These are phyloP conservation scores for Chlorophyllum brunneum DNA, from an alignment of 768 basidiomycete genomes.

Conservation along the genomic window DNA sequence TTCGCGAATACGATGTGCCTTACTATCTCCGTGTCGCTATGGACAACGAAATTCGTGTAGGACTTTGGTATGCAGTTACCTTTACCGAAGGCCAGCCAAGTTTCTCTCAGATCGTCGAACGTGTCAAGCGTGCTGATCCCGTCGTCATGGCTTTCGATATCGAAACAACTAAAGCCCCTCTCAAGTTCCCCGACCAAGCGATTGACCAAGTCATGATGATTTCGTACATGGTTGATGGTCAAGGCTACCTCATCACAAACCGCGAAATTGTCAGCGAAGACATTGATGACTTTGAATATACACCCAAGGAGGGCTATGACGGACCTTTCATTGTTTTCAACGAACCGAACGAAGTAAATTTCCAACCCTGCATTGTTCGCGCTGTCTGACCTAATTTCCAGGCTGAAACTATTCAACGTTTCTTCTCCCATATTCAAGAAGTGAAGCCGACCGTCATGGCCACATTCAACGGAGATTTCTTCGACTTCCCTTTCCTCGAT, in stretches of 20 bases:
- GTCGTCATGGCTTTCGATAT: slow-evolving; percentile 99
- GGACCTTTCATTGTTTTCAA: slow-evolving; percentile 97
- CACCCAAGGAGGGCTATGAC: slow-evolving; percentile 96
- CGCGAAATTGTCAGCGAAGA: slow-evolving; percentile 96
- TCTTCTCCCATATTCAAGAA: slow-evolving; percentile 93
- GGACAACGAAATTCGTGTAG: slow-evolving; percentile 96
- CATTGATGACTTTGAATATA: slow-evolving; percentile 98
- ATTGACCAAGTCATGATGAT: slow-evolving; percentile 99
- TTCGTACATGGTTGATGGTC: slow-evolving; percentile 98
- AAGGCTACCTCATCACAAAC: slow-evolving; percentile 96
- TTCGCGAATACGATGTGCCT: slow-evolving; percentile 94
- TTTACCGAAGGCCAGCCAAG: slow-evolving; percentile 78
- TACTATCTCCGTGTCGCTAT: slow-evolving; percentile 99
- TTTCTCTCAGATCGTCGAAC: slow-evolving; percentile 68
- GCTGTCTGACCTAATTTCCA: slow-evolving; percentile 24
- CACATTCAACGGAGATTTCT: slow-evolving; percentile 98
- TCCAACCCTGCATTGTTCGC: not conserved
- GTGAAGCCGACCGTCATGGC: slow-evolving; percentile 96
- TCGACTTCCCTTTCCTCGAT: slow-evolving; percentile 97
- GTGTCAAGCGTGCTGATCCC: slow-evolving; percentile 97
- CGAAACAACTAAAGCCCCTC: slow-evolving; percentile 98
- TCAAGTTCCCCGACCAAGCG: slow-evolving; percentile 95
- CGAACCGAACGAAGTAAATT: slow-evolving; percentile 80
- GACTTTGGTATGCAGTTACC: slow-evolving; percentile 93
- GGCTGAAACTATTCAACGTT: slow-evolving; percentile 78